Evolutionary conservation across 2,329 filamentous ascomycete genomes (phyloP), one percentile per base, ranked within the genome.

Genomic region (Penicillium sp.): DNA sequence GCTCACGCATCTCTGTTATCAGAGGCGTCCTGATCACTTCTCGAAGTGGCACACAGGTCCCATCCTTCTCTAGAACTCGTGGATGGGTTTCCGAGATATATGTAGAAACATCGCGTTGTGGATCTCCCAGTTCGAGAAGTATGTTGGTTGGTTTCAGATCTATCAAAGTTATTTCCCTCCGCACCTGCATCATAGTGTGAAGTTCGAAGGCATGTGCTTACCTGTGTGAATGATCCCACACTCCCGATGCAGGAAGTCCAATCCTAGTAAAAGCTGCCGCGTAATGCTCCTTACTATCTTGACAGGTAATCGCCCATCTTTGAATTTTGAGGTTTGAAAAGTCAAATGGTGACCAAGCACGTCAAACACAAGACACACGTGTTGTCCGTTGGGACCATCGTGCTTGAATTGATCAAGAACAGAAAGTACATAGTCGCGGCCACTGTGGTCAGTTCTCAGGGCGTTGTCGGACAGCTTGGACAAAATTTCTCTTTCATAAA

Each of bases 331-430:
- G 14, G 39, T n/a, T 39, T 59, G 53, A 30, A 50, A 51, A 28
- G 40, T 43, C n/a, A 60, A 19, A 36, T 52, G 48, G 21, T 59
- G 47, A 8, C 54, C 54, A 23, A 56, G 38, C 7, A 55, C 56
- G n/a, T 59, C 53, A 26, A 60, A 56, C 1, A 47, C 50, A 11
- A 60, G 37, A 37, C 57, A 62, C 4, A 59, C 47, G 45, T 62
- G 57, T 20, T 54, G 39, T 36, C 58, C 56, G 43, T 57, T 57
- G 11, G 52, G 56, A 7, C 58, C 59, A 16, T 58, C 15, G 16
- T 32, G 29, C 11, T 18, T 7, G 15, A 32, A 32, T 18, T 32
- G 4, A 32, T 32, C 29, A n/a, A 32, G 29, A 18, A 18, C 11
- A 16, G 29, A 15, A 7, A 32, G 16, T 16, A 32, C 29, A 15